Percentiles rank a stretch among this genome's conserved stretches.
Conservation (phyloP, 2,329 filamentous ascomycete species). For the Aspergillus sp. region DNA sequence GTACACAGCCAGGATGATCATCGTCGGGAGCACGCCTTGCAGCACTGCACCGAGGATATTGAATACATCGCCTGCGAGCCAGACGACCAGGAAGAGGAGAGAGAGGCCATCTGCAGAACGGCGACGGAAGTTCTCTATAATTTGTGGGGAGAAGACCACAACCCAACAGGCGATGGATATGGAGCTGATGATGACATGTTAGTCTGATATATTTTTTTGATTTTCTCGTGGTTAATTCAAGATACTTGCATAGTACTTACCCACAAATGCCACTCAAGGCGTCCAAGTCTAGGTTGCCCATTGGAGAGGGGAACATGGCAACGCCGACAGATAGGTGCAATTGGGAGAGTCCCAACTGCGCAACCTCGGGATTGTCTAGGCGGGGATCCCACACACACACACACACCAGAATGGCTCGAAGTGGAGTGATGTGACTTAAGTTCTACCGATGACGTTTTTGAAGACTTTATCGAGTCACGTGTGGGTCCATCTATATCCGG, state of each 20-base stretch:
- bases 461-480: conserved; percentile 5
- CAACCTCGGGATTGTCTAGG: background rate
- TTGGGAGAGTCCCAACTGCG: conserved; percentile 4
- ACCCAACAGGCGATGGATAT: conserved; percentile 98
- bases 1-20: conserved; percentile 92
- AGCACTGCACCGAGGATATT: conserved; percentile 92
- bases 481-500: background rate
- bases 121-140: conserved; percentile 89
- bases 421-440: background rate
- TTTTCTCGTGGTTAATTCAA: too few species aligned
- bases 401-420: background rate
- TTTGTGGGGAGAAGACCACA: conserved; percentile 95
- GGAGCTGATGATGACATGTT: conserved; percentile 55
- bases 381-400: background rate
- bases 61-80: conserved; percentile 92
- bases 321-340: conserved; percentile 6
- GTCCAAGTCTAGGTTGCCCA: conserved; percentile 73
- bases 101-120: conserved; percentile 84
- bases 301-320: conserved; percentile 39
- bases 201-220: conserved; percentile 1
- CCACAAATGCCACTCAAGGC: conserved; percentile 90
- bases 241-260: conserved; percentile 44
- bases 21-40: conserved; percentile 89
- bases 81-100: conserved; percentile 87
- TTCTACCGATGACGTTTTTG: conserved; percentile 3